phyloP scores from a whole-genome alignment of 2,329 filamentous ascomycete genomes.

The Byssothecium circinans region DNA sequence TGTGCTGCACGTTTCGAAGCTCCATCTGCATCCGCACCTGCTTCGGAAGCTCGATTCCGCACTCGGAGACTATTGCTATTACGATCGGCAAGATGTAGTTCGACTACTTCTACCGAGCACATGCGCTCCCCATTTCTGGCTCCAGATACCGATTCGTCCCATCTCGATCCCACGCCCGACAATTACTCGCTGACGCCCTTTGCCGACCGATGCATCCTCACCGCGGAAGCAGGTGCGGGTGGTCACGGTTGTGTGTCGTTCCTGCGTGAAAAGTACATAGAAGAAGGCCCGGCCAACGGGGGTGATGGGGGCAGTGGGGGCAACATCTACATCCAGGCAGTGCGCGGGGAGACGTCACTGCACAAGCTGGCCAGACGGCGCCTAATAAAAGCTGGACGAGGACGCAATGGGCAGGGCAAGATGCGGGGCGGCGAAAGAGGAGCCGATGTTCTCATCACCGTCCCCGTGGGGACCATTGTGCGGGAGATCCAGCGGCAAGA shows the following conservation, averaged over 20 bases:
- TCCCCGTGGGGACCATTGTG: slow-evolving; percentile 90
- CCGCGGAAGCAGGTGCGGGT: slow-evolving; percentile 75
- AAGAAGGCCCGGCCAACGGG: slow-evolving; percentile 88
- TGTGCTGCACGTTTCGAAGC: slow-evolving; percentile 46
- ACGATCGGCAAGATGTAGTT: slow-evolving; percentile 31
- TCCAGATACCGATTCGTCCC: slow-evolving; percentile 22
- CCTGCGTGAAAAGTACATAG: slow-evolving; percentile 84
- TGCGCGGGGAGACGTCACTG: slow-evolving; percentile 85
- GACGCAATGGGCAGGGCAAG: slow-evolving; percentile 77
- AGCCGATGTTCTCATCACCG: slow-evolving; percentile 83
- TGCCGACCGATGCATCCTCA: slow-evolving; percentile 80
- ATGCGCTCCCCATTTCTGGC: slow-evolving; percentile 7
- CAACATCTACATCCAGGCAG: slow-evolving; percentile 90
- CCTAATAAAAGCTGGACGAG: slow-evolving; percentile 71
- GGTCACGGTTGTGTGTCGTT: slow-evolving; percentile 96
- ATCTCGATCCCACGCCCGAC: slow-evolving; percentile 76
- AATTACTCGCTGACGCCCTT: slow-evolving; percentile 85
- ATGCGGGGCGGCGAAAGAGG: slow-evolving; percentile 75
- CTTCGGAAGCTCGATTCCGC: slow-evolving; percentile 13
- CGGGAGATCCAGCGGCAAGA: slow-evolving; percentile 79
- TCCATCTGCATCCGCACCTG: slow-evolving; percentile 23
- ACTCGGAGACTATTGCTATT: slow-evolving; percentile 16
- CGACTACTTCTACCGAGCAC: slow-evolving; percentile 12
- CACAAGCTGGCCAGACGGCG: slow-evolving; percentile 84
- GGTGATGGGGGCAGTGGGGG: slow-evolving; percentile 92